Evolutionary conservation across 2,329 filamentous ascomycete genomes (phyloP), one percentile per base, ranked within the genome.

Genomic region (Macrophomina phaseolina): DNA sequence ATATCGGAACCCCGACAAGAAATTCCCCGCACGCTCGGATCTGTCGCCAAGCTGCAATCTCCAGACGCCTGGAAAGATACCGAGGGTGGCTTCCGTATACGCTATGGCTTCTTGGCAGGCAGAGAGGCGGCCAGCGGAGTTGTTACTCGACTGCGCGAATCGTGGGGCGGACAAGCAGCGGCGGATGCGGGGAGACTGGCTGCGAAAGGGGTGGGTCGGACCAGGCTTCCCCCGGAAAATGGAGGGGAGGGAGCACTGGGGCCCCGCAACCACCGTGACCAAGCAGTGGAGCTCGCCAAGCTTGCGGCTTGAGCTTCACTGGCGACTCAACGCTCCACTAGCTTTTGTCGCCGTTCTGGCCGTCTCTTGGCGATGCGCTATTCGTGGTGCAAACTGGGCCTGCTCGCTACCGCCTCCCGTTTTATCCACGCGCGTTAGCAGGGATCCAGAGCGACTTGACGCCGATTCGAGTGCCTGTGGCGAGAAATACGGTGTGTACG

Each of bases 221-320:
- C 16, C 52, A 30, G 52, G 52, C 32, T 34, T 38, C 45, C 30
- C 42, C 58, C 34, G 45, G 34, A 49, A 62, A 16, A 30, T 46
- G 28, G 58, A 45, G 58, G 58, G 49, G 32, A 49, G 14, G 9
- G 58, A 49, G 14, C 23, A 23, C 42, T 48, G 58, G 58, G 58
- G 58, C 58, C 58, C 58, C 58, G 58, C 58, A 62, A 62, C 18
- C 28, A 28, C n/a, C 32, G n/a, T 62, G 58, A 62, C 58, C 58
- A 36, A 48, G 36, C n/a, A 34, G 58, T 62, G 58, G 58, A 38
- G 42, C 42, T 5, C 38, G 58, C 58, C 58, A 62, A 62, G 58
- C 18, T 18, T 49, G 58, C 58, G 58, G 58, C 58, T 49, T 62
- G 58, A n/a, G 30, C 45, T 60, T 32, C 38, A 42, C 53, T 30